Evolutionary conservation across 139 green algal genomes (phyloP).

Genomic region (Gonium pectorale): DNA sequence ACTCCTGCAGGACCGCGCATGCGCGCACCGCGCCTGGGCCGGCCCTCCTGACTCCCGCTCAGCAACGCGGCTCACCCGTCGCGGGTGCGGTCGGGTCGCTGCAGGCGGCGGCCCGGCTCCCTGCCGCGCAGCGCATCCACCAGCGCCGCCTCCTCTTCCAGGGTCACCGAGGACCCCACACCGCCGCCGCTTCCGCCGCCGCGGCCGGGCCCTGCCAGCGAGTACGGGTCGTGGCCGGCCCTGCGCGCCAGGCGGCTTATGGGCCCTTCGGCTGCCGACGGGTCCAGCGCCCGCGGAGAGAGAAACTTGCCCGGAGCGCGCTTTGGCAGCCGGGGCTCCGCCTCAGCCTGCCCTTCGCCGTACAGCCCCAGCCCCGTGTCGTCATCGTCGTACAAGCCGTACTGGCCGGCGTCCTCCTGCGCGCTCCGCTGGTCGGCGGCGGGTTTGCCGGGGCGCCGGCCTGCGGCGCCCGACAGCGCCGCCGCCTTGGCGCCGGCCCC

Average conservation of each 20-base stretch:
- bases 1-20: neutral
- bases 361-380: neutral
- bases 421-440: neutral
- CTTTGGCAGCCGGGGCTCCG: neutral
- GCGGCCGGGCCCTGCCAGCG: neutral
- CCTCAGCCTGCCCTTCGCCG: neutral
- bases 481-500: neutral
- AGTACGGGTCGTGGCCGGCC: neutral
- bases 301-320: neutral
- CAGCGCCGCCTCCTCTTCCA: conserved; percentile 23
- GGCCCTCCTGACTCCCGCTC: neutral
- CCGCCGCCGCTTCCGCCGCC: neutral
- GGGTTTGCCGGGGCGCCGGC: neutral
- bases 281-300: neutral
- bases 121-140: conserved; percentile 12
- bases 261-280: neutral
- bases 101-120: neutral
- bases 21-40: neutral
- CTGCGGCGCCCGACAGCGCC: neutral
- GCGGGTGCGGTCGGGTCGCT: no score
- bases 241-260: neutral
- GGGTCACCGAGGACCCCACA: neutral
- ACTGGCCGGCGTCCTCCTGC: conserved; percentile 13
- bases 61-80: neutral
- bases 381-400: conserved; percentile 28